Base-by-base conservation (phyloP, 768 basidiomycete species). In the Phylloporus arenicola region DNA sequence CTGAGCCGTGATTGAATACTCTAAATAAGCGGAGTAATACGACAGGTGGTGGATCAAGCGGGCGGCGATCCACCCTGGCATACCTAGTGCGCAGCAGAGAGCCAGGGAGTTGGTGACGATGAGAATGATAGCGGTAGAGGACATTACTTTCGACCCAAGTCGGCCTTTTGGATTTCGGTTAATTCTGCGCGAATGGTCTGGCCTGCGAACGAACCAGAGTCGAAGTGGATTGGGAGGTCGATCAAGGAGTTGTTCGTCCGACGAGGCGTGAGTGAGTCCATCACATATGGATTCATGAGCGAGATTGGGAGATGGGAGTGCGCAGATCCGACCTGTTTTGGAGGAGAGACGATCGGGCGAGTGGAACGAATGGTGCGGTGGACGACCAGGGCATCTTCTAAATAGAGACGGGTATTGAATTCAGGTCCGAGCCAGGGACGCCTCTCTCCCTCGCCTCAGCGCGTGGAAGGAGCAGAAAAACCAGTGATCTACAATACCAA, bases 41-140 rank as follows among this genome's bases (percentile, higher is more conserved):
- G 52, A 75, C 73, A 0, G 84, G 84, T 0, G 84, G 84, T 4
- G 84, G 84, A 63, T 86, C 84, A 38, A 86, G 72, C 6, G 83
- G 83, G 20, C 84, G 74, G 33, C 83, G 73, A 70, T 86, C 80
- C 35, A 80, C 78, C 64, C 69, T 77, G 44, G 74, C 82, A 66
- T 72, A 83, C 65, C 78, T 84, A 63, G 22, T 47, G 34, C 19
- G 35, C 31, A 4, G 17, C 41, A 30, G 11, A 30, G 37, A 19
- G 45, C 54, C 39, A 52, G 29, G 46, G 48, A 54, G 30, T 47
- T 34, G 45, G 34, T 25, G 19, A 24, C 10, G 43, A 38, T 50
- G 30, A 22, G 27, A 35, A 54, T 43, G 10, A 16, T 6, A 25
- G 22, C 9, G 31, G 31, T 27, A 19, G 42, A n/a, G n/a, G 19